A percentile compares a stretch with the other conserved stretches of the same genome.
Evolutionary conservation across 2,329 filamentous ascomycete species (phyloP).

Genomic region (Fusarium nygamai): DNA sequence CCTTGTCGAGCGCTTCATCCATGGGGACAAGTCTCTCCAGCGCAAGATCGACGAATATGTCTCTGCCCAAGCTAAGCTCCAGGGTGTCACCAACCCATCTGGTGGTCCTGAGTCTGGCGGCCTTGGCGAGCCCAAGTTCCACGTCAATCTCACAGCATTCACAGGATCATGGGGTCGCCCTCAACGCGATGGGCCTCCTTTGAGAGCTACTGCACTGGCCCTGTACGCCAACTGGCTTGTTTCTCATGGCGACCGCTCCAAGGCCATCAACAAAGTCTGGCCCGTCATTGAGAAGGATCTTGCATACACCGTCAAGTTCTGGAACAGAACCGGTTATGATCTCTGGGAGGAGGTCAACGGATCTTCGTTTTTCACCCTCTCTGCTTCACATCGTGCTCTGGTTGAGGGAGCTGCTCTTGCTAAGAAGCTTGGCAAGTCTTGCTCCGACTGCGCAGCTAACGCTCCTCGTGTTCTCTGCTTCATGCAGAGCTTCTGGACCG

Average conservation of each 20-base stretch:
- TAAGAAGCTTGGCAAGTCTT: slow-evolving; percentile 66
- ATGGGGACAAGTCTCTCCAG: slow-evolving; percentile 67
- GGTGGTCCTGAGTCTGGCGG: slow-evolving; percentile 62
- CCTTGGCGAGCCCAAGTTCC: slow-evolving; percentile 78
- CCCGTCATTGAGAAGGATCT: slow-evolving; percentile 79
- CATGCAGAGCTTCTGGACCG: slow-evolving; percentile 75
- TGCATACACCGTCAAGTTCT: slow-evolving; percentile 75
- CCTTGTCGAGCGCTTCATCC: slow-evolving; percentile 70
- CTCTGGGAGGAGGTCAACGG: slow-evolving; percentile 84
- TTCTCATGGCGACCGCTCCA: slow-evolving; percentile 66
- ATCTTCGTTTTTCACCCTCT: slow-evolving; percentile 79
- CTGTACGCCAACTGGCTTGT: slow-evolving; percentile 76
- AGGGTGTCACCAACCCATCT: slow-evolving; percentile 74
- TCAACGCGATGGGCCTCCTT: slow-evolving; percentile 80
- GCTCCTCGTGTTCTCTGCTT: slow-evolving; percentile 77
- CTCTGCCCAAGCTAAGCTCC: slow-evolving; percentile 70
- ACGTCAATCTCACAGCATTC: slow-evolving; percentile 70
- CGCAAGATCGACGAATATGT: slow-evolving; percentile 73
- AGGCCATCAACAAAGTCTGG: slow-evolving; percentile 68
- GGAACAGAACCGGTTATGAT: slow-evolving; percentile 72
- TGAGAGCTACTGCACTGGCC: slow-evolving; percentile 76
- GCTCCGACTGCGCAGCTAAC: slow-evolving; percentile 66
- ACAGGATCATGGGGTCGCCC: slow-evolving; percentile 77
- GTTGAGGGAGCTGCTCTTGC: slow-evolving; percentile 75
- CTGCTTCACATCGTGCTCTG: slow-evolving; percentile 69